These are phyloP conservation scores for Phytophthora lateralis DNA, from an alignment of 352 stramenopile species.

Conservation along the genomic window DNA sequence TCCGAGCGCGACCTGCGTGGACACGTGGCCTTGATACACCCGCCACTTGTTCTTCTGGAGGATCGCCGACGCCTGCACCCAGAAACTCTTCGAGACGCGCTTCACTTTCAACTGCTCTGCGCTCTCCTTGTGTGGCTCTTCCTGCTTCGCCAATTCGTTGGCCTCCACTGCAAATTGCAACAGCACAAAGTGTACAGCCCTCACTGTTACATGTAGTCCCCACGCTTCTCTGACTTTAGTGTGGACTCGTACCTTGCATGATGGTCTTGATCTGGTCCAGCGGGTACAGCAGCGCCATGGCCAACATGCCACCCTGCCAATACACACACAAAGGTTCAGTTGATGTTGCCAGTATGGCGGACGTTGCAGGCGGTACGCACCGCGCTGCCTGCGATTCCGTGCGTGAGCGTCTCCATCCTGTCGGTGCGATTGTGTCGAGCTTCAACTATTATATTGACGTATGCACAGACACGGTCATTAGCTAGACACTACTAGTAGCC, in stretches of 20 bases:
- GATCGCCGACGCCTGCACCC: slow-evolving; percentile 49
- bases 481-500: background rate
- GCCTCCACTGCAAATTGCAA: slow-evolving; percentile 32
- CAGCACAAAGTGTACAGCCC: background rate
- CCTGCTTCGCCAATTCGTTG: slow-evolving; percentile 24
- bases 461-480: slow-evolving; percentile 14
- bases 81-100: slow-evolving; percentile 40
- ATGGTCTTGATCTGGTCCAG: slow-evolving; percentile 89
- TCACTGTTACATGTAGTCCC: background rate
- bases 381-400: slow-evolving; percentile 67
- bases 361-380: slow-evolving; percentile 32
- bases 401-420: slow-evolving; percentile 68
- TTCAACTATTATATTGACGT: slow-evolving; percentile 18
- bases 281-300: slow-evolving; percentile 83
- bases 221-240: background rate
- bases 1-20: slow-evolving; percentile 75
- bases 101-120: slow-evolving; percentile 10
- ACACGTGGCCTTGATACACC: slow-evolving; percentile 81
- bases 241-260: slow-evolving; percentile 60
- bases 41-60: slow-evolving; percentile 69
- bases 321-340: background rate
- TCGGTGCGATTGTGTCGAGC: slow-evolving; percentile 9
- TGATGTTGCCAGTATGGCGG: background rate
- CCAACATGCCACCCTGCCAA: slow-evolving; percentile 64
- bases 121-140: slow-evolving; percentile 13